A percentile compares a stretch with the other conserved stretches of the same genome.
Evolutionary conservation across 1,284 basidiomycete genomes (phyloP).

Genomic region (Tilletia horrida): DNA sequence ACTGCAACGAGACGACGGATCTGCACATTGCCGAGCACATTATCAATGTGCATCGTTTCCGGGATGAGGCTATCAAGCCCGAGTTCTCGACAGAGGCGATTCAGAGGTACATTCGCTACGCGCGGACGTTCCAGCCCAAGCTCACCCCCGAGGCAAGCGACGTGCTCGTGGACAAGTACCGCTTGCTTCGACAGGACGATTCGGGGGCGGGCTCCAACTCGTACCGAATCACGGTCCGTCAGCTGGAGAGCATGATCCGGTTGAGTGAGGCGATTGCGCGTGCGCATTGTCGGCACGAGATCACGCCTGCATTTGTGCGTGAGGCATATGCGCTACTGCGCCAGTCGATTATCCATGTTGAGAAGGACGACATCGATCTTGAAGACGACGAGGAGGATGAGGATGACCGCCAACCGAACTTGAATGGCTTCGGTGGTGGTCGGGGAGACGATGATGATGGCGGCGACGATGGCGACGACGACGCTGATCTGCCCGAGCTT

Average conservation of each 20-base stretch:
- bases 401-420: constrained; percentile 47
- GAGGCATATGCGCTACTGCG: constrained; percentile 90
- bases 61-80: constrained; percentile 87
- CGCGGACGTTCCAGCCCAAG: constrained; percentile 80
- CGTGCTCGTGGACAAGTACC: constrained; percentile 92
- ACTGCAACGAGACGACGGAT: constrained; percentile 90
- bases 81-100: constrained; percentile 95
- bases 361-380: constrained; percentile 97
- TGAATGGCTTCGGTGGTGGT: constrained; percentile 16
- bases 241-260: constrained; percentile 95
- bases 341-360: constrained; percentile 98
- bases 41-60: constrained; percentile 93
- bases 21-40: constrained; percentile 93
- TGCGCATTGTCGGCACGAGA: constrained; percentile 85
- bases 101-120: constrained; percentile 94
- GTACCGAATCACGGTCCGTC: constrained; percentile 92
- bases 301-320: constrained; percentile 76
- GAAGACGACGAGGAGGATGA: constrained; percentile 96
- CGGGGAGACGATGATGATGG: neutral
- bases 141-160: constrained; percentile 88
- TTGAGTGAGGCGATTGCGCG: constrained; percentile 94
- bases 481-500: constrained; percentile 4
- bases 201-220: constrained; percentile 72
- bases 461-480: constrained; percentile 17
- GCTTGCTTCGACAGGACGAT: constrained; percentile 87